Evolutionary conservation across 345 rosid species (phyloP).

Genomic region (Salix viminalis): DNA sequence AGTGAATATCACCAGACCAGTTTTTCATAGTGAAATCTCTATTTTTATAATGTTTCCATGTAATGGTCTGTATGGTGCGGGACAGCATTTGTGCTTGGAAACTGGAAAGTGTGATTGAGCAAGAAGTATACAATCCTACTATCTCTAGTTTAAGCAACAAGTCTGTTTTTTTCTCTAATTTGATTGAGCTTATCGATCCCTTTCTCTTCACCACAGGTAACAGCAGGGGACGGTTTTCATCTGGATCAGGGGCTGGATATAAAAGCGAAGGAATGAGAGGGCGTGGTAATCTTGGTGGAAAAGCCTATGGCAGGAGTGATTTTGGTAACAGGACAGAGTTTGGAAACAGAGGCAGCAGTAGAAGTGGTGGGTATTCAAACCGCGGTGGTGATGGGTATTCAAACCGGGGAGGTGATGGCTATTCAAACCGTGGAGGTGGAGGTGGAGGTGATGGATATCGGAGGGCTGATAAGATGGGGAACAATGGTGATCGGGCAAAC

Average conservation of each 20-base stretch:
- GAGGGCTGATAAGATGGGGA: conserved; percentile 38
- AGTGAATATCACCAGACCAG: too few relatives aligned
- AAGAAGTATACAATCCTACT: neutral
- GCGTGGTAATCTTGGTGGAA: conserved; percentile 68
- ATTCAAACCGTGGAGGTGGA: conserved; percentile 6
- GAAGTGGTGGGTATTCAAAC: conserved; percentile 66
- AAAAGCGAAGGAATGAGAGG: conserved; percentile 72
- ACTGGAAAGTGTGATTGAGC: too few relatives aligned
- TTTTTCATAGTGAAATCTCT: too few relatives aligned
- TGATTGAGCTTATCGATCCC: neutral
- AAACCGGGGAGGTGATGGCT: conserved; percentile 38
- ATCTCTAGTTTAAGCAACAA: neutral
- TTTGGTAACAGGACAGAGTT: conserved; percentile 49
- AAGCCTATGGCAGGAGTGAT: conserved; percentile 58
- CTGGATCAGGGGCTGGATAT: conserved; percentile 54
- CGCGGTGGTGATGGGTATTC: conserved; percentile 48
- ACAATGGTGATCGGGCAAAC: conserved; percentile 45
- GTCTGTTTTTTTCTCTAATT: neutral
- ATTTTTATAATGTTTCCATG: too few relatives aligned
- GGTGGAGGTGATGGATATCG: conserved; percentile 33
- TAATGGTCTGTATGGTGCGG: too few relatives aligned
- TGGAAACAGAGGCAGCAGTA: conserved; percentile 54
- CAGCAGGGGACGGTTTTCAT: conserved; percentile 55
- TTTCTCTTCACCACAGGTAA: conserved; percentile 42
- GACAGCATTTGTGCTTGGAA: too few relatives aligned